A percentile compares a stretch with the other conserved stretches of the same genome.
These are phyloP conservation scores for Arxiozyma heterogenica DNA, from an alignment of 1,139 yeast genomes.

Conservation along the genomic window DNA sequence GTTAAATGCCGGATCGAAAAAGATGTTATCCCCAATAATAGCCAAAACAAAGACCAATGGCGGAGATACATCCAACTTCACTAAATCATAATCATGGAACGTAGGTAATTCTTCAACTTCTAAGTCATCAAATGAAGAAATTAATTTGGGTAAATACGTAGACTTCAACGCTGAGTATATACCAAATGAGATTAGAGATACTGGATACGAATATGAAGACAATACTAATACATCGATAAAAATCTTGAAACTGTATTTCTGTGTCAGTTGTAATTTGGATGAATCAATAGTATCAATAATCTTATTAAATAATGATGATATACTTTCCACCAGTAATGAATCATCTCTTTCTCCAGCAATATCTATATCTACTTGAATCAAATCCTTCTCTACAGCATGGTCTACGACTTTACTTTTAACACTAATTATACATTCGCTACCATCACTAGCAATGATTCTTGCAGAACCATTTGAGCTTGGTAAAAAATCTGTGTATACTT, in stretches of 20 bases:
- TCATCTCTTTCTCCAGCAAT: constrained; percentile 65
- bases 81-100: constrained; percentile 76
- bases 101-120: constrained; percentile 77
- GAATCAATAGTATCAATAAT: constrained; percentile 31
- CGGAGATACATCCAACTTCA: constrained; percentile 49
- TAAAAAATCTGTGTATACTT: constrained; percentile 69
- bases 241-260: constrained; percentile 65
- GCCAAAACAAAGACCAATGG: constrained; percentile 74
- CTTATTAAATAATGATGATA: constrained; percentile 42
- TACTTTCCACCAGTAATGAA: constrained; percentile 50
- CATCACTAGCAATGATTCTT: constrained; percentile 74
- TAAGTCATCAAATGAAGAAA: constrained; percentile 50
- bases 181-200: constrained; percentile 69
- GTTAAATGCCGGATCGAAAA: constrained; percentile 73
- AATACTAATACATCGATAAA: constrained; percentile 72
- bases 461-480: constrained; percentile 91
- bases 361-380: constrained; percentile 71
- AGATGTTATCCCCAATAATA: constrained; percentile 53
- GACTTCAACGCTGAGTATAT: constrained; percentile 72
- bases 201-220: constrained; percentile 61
- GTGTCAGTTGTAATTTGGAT: constrained; percentile 51
- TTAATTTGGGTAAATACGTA: constrained; percentile 63
- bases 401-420: constrained; percentile 78
- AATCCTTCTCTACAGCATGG: constrained; percentile 33
- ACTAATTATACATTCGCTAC: constrained; percentile 87